Base-by-base conservation (phyloP, 257 asterid species). In the Anisodus tanguticus region DNA sequence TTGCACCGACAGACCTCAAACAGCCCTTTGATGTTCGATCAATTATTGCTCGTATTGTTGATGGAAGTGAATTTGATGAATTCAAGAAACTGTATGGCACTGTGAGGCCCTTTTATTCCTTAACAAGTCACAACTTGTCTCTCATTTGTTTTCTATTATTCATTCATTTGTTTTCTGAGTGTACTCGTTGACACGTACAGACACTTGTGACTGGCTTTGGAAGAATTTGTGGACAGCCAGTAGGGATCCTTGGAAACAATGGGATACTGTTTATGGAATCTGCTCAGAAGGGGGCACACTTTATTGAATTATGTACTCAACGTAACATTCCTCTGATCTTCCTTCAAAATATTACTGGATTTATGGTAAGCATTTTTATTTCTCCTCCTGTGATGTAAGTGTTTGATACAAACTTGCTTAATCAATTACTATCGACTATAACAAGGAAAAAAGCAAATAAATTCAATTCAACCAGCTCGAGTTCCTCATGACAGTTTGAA, bases 21-120 rank as follows among this genome's bases (percentile, higher is more conserved):
- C 99, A 93, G 89, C 88, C 98, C 54, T 91, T 95, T 82, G 98
- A 97, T 86, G 86, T 93, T 85, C 93, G 98, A 53, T 87, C 98
- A 85, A 79, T 94, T 80, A 97, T 97, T 85, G 92, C 98, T 83
- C 98, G 95, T 80, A 91, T 95, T 79, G 97, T 93, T 76, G 99
- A 97, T 84, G 98, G 97, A 85, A 97, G 99, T 86, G 94, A 93
- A 88, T 97, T 97, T 86, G 98, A 97, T 86, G 99, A 97, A 84
- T 97, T 97, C 98, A 97, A 97, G 98, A 94, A 97, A 90, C 83
- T 97, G 89, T 97, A 97, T 87, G 98, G 99, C 91, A 92, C 95
- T 93, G 99, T 96, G 93, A 92, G 98, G 90, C 90, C 89, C 84
- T 87, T 80, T 74, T 59, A 76, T 76, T 76, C 81, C 81, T 76